Percentiles rank a stretch among this genome's conserved stretches.
Conservation (phyloP, 1,284 basidiomycete species). For the Inonotus obliquus region DNA sequence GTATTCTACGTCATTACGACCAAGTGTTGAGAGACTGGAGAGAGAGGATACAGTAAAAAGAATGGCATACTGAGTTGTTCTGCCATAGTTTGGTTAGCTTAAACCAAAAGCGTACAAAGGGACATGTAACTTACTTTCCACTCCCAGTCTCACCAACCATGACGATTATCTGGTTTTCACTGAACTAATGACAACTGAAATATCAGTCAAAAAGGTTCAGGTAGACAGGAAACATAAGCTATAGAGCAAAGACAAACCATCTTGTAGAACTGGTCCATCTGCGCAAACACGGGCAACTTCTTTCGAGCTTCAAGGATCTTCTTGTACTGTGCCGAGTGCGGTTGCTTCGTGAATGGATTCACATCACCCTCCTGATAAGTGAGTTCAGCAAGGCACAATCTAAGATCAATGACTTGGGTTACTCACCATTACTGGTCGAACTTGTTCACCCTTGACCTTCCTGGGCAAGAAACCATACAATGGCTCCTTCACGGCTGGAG, state of each 20-base stretch:
- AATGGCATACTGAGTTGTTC: conserved; percentile 79
- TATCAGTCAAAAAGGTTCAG: conserved; percentile 13
- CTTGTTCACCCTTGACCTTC: conserved; percentile 70
- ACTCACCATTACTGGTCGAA: conserved; percentile 67
- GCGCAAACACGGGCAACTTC: conserved; percentile 87
- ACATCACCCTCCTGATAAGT: conserved; percentile 64
- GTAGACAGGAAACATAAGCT: conserved; percentile 15
- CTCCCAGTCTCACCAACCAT: conserved; percentile 99
- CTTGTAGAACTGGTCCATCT: conserved; percentile 90
- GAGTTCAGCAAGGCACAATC: not conserved
- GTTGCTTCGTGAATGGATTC: conserved; percentile 86
- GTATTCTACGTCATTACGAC: conserved; percentile 50
- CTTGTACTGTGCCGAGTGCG: conserved; percentile 77
- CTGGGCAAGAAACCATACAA: conserved; percentile 77
- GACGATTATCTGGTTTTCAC: conserved; percentile 84
- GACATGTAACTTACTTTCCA: conserved; percentile 58
- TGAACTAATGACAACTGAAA: conserved; percentile 51
- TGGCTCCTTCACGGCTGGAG: conserved; percentile 43
- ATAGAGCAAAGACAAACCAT: conserved; percentile 51
- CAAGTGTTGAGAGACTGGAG: conserved; percentile 3
- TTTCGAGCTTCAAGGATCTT: conserved; percentile 84
- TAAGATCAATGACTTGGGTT: not conserved
- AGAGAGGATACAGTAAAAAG: conserved; percentile 18
- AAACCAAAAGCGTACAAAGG: not conserved
- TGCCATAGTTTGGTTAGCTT: not conserved